Conservation (phyloP, 2,329 filamentous ascomycete species). For the Phialocephala subalpina region DNA sequence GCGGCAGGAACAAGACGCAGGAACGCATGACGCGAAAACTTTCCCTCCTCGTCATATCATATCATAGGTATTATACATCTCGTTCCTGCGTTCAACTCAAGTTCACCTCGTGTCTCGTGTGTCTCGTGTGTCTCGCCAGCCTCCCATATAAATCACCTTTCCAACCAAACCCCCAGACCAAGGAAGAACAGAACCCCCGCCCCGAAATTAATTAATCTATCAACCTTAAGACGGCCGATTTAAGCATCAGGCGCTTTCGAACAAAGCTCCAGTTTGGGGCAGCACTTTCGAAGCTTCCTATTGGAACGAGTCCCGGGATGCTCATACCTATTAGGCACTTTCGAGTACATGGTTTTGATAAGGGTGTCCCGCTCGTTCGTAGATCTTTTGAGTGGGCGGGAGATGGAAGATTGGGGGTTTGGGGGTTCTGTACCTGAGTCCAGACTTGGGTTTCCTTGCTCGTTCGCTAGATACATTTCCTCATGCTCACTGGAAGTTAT, state of each 20-base stretch:
- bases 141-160: background rate
- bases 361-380: constrained; percentile 2
- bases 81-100: too few species aligned
- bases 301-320: constrained; percentile 8
- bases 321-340: background rate
- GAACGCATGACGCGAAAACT: background rate
- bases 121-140: too few species aligned
- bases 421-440: background rate
- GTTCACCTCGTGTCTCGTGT: too few species aligned
- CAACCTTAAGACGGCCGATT: background rate
- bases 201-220: constrained; percentile 1
- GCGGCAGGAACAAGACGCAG: constrained; percentile 1
- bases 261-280: background rate
- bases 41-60: background rate
- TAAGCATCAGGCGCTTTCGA: background rate
- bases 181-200: background rate
- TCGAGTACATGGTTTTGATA: constrained; percentile 6
- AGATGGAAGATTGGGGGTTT: background rate
- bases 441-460: background rate
- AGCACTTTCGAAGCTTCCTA: constrained; percentile 1
- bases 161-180: background rate
- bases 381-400: background rate
- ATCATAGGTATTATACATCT: too few species aligned
- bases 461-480: too few species aligned
- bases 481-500: too few species aligned